Conservation (phyloP, 2,329 filamentous ascomycete genomes). For the Phialophora chinensis region DNA sequence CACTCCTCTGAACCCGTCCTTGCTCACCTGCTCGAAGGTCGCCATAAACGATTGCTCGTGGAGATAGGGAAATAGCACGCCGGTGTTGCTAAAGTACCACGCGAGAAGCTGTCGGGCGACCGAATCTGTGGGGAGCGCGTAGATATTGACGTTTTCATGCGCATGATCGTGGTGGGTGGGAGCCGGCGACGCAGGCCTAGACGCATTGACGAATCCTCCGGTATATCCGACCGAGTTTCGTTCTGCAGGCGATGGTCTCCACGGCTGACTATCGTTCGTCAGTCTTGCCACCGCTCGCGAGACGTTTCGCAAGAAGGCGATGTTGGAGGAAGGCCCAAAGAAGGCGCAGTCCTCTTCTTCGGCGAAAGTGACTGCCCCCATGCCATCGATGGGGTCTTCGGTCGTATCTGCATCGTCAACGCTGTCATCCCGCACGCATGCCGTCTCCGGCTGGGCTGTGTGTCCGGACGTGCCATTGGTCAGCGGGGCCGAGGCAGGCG, state of each 20-base stretch:
- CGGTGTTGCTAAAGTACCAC: constrained; percentile 42
- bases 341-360: constrained; percentile 46
- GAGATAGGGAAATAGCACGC: constrained; percentile 50
- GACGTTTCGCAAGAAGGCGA: constrained; percentile 49
- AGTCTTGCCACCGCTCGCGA: constrained; percentile 42
- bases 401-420: constrained; percentile 21
- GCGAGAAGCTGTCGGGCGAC: constrained; percentile 17
- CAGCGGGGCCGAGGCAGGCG: background rate
- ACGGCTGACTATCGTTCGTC: constrained; percentile 17
- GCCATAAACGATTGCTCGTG: constrained; percentile 46
- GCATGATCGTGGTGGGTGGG: background rate
- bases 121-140: constrained; percentile 43
- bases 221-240: constrained; percentile 8
- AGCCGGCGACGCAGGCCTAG: constrained; percentile 8
- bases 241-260: constrained; percentile 13
- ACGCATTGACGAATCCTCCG: constrained; percentile 22
- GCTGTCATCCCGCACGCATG: constrained; percentile 11
- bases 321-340: constrained; percentile 52
- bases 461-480: constrained; percentile 16
- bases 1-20: constrained; percentile 45
- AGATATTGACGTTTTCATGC: constrained; percentile 40
- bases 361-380: constrained; percentile 43
- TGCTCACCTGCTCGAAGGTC: constrained; percentile 45
- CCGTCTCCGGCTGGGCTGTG: constrained; percentile 4
- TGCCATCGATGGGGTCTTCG: constrained; percentile 41